phyloP scores from a whole-genome alignment of 352 stramenopile species.

The Phytophthora melonis region DNA sequence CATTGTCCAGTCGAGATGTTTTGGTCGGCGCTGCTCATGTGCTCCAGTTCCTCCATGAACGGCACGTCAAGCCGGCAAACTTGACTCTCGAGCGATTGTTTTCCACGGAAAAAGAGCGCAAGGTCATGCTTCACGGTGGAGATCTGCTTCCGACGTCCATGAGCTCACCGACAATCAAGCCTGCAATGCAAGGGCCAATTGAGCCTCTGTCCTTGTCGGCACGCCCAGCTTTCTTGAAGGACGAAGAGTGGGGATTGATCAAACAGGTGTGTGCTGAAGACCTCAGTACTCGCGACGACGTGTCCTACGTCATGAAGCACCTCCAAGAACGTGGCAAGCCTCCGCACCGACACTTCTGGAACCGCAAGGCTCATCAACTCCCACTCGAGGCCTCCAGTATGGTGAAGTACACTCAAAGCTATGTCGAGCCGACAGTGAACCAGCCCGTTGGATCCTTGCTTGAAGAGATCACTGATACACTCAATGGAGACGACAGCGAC shows the following conservation, averaged over 20 bases:
- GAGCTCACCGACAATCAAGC: background rate
- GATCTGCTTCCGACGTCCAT: constrained; percentile 12
- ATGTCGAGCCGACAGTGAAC: constrained; percentile 18
- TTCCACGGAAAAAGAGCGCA: constrained; percentile 27
- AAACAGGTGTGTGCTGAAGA: constrained; percentile 32
- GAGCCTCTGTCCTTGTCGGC: background rate
- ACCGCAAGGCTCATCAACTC: constrained; percentile 21
- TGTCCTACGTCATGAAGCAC: constrained; percentile 22
- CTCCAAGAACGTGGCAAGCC: constrained; percentile 15
- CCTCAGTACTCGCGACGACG: background rate
- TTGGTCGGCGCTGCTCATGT: constrained; percentile 22
- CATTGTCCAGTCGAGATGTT: constrained; percentile 26
- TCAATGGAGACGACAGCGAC: constrained; percentile 11
- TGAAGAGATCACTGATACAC: constrained; percentile 19
- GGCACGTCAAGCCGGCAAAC: constrained; percentile 20
- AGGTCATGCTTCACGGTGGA: constrained; percentile 29
- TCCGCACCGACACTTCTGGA: constrained; percentile 21
- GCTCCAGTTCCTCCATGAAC: constrained; percentile 33
- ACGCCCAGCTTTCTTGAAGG: constrained; percentile 24
- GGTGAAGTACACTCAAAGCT: constrained; percentile 22
- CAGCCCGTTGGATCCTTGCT: constrained; percentile 16
- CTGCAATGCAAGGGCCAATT: constrained; percentile 1
- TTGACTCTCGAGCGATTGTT: constrained; percentile 29
- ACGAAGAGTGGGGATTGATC: constrained; percentile 22
- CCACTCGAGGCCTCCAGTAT: background rate